Base-by-base conservation (phyloP, 805 yeast species). In the Candida sonorensis region DNA sequence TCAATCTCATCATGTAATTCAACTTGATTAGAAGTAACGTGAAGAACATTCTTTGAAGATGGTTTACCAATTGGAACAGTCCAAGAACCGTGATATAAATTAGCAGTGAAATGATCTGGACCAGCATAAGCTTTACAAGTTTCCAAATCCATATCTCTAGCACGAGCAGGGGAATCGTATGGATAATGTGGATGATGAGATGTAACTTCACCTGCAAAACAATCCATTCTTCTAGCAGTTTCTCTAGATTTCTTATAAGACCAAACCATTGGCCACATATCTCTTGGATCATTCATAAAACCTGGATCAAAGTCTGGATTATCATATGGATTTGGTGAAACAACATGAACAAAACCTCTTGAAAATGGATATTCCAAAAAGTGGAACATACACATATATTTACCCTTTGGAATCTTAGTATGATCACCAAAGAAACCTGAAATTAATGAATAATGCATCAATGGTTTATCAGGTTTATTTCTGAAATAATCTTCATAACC, bases 311-410 rank as follows among this genome's bases (percentile, higher is more conserved):
- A 50, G 44, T 45, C 52, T 32, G 55, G 53, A 22, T 38, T 37
- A 22, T 30, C 55, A 40, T 50, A 50, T 36, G 55, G 51, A 36
- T 50, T 38, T 23, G 48, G 37, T 18, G 53, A 48, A 10, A 30
- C 27, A 30, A 42, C 31, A 33, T 46, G 46, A 14, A 46, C 44
- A 23, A 40, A 50, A 27, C 55, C 55, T 45, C 55, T 45, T 17
- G 55, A 50, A 50, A 50, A 50, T 50, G 55, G 55, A 38, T 50
- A 50, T 40, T 50, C 55, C 44, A 50, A 46, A 41, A 50, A 50
- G 41, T 50, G 51, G 55, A 50, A 50, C 46, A 50, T 50, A 28
- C 47, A 38, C 49, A 50, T 41, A 45, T 40, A 50, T 43, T 50
- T 50, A 24, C 55, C 55, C 23, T 41, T 40, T 27, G 53, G 46